These are phyloP conservation scores for Lichtheimia corymbifera DNA, from an alignment of 371 early-diverging fungal species.

Conservation along the genomic window DNA sequence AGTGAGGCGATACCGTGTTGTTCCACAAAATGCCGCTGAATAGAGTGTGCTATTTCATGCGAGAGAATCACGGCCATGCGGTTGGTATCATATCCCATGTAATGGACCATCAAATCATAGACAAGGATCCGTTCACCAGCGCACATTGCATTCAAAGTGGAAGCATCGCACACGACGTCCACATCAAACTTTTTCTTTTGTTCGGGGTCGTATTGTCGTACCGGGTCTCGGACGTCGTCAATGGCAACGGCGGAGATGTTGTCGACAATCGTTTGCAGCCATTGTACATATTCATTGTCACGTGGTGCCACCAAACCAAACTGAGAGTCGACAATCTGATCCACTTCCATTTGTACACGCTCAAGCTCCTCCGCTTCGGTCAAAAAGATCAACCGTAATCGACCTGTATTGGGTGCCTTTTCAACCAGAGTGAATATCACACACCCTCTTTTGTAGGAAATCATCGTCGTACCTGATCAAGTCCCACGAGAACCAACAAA, in stretches of 20 bases:
- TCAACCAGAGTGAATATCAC: background rate
- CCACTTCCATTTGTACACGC: slow-evolving; percentile 33
- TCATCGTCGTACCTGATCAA: slow-evolving; percentile 35
- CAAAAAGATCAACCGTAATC: slow-evolving; percentile 55
- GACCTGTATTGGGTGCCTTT: slow-evolving; percentile 60
- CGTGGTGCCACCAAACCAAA: slow-evolving; percentile 31
- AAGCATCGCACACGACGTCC: slow-evolving; percentile 37
- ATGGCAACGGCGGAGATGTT: slow-evolving; percentile 37
- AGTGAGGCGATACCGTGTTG: slow-evolving; percentile 55
- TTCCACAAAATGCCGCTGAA: slow-evolving; percentile 66
- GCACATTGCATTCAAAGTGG: slow-evolving; percentile 50
- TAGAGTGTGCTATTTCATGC: slow-evolving; percentile 64
- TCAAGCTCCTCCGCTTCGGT: slow-evolving; percentile 56
- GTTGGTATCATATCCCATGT: slow-evolving; percentile 54
- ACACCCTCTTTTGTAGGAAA: background rate
- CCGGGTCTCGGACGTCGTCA: slow-evolving; percentile 49
- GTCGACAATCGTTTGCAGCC: slow-evolving; percentile 44
- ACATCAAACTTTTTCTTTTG: slow-evolving; percentile 23
- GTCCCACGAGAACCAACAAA: slow-evolving; percentile 36
- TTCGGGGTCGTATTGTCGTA: slow-evolving; percentile 22
- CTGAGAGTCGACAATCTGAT: slow-evolving; percentile 29
- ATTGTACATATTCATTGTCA: slow-evolving; percentile 33
- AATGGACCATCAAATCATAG: slow-evolving; percentile 48
- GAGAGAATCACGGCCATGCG: slow-evolving; percentile 60
- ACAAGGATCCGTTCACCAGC: slow-evolving; percentile 39